Conservation (phyloP, 2,329 filamentous ascomycete species). For the Beauveria australis region DNA sequence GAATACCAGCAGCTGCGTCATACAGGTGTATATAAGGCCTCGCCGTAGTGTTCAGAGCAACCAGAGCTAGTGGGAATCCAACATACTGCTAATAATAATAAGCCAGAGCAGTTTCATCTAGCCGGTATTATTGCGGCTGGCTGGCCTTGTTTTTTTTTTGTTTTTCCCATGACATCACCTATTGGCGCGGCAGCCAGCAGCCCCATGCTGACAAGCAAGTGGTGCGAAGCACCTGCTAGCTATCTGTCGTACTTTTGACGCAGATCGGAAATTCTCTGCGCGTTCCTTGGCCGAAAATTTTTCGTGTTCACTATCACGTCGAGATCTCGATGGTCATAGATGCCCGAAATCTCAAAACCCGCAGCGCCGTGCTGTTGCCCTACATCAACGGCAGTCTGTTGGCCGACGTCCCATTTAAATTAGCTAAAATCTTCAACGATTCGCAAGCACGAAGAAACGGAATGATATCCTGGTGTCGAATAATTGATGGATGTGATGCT, state of each 20-base stretch:
- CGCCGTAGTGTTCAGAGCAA: background rate
- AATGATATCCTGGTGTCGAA: background rate
- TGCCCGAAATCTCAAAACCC: background rate
- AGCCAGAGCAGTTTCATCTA: background rate
- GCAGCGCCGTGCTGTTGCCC: too few species aligned
- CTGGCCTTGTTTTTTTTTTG: background rate
- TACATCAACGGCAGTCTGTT: too few species aligned
- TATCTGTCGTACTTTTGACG: background rate
- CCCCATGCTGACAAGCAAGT: background rate
- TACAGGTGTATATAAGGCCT: background rate
- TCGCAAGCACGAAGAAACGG: background rate
- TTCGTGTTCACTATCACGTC: background rate
- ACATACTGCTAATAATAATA: background rate
- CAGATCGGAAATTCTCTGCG: background rate
- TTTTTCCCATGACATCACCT: slow-evolving; percentile 5
- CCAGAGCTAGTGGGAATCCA: background rate
- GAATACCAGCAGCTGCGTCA: background rate
- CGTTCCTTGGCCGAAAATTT: background rate
- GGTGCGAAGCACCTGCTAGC: background rate
- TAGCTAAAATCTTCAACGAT: too few species aligned
- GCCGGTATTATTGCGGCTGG: background rate
- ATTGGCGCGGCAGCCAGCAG: background rate
- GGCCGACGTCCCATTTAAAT: too few species aligned
- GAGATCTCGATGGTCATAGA: background rate
- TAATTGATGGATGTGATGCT: background rate